Percentiles rank a stretch among this genome's conserved stretches.
These are phyloP conservation scores for Aspergillus quadricinctus DNA, from an alignment of 2,329 filamentous ascomycete species.

Conservation along the genomic window DNA sequence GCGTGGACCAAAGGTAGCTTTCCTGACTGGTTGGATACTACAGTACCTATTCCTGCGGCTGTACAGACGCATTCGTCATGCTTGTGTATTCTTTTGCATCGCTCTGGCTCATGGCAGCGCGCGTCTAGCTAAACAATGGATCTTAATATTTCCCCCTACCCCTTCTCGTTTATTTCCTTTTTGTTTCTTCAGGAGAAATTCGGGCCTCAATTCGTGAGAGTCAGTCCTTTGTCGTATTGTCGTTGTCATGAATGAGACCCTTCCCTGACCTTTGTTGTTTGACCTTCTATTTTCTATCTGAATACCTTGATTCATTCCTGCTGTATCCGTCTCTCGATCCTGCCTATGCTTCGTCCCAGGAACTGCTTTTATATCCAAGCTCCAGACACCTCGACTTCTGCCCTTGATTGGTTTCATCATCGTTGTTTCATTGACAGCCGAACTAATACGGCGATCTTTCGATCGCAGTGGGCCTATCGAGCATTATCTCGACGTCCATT, in stretches of 20 bases:
- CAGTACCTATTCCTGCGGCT: neutral
- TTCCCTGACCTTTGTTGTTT: neutral
- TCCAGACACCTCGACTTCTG: neutral
- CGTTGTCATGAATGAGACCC: neutral
- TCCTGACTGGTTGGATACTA: neutral
- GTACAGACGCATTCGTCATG: slow-evolving; percentile 24
- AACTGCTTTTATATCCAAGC: neutral
- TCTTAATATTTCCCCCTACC: slow-evolving; percentile 15
- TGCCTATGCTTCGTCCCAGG: neutral
- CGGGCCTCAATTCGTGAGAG: neutral
- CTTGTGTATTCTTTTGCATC: slow-evolving; percentile 21
- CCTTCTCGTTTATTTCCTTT: slow-evolving; percentile 1
- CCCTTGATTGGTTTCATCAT: slow-evolving; percentile 7
- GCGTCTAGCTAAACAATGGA: slow-evolving; percentile 21
- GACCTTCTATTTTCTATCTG: slow-evolving; percentile 4
- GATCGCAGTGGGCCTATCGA: neutral
- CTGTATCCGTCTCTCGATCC: neutral
- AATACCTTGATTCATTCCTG: neutral
- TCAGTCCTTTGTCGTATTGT: neutral
- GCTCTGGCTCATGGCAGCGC: slow-evolving; percentile 12
- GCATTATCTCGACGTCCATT: neutral
- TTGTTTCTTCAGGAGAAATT: neutral
- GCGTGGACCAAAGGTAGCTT: neutral
- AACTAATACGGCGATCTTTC: neutral
- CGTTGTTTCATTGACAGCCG: slow-evolving; percentile 6